Percentiles rank a stretch among this genome's conserved stretches.
Evolutionary conservation across 1,284 basidiomycete species (phyloP).

Genomic region (Naganishia liquefaciens): DNA sequence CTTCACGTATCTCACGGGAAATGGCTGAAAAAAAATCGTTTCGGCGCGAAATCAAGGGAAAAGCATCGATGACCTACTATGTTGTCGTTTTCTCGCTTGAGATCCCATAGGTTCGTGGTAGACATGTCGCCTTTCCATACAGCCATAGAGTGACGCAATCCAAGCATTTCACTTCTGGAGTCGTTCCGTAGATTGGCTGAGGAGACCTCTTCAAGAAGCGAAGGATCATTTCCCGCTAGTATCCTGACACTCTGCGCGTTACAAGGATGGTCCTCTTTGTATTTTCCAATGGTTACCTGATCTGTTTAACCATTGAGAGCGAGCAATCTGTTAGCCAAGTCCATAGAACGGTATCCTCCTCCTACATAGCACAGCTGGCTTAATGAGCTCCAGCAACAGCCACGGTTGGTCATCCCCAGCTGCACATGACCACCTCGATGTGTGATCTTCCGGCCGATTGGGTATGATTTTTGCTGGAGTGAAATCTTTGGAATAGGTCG

Average conservation of each 20-base stretch:
- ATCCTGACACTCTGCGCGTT: conserved; percentile 31
- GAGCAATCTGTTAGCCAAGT: background rate
- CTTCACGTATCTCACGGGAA: conserved; percentile 32
- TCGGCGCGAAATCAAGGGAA: background rate
- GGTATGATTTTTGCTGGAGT: conserved; percentile 23
- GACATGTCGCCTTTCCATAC: conserved; percentile 18
- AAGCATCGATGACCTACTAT: conserved; percentile 15
- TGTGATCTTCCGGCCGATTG: conserved; percentile 27
- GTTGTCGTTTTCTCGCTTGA: background rate
- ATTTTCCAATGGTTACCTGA: conserved; percentile 27
- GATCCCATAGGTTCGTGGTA: conserved; percentile 8
- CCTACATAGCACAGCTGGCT: conserved; percentile 26
- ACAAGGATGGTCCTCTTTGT: conserved; percentile 32
- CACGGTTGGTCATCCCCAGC: conserved; percentile 16
- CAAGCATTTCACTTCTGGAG: background rate
- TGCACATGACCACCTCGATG: conserved; percentile 26
- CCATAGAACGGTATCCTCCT: background rate
- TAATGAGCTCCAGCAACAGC: conserved; percentile 28
- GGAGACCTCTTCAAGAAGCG: conserved; percentile 19
- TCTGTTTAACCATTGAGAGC: background rate
- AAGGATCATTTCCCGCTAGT: conserved; percentile 25
- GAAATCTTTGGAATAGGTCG: conserved; percentile 28
- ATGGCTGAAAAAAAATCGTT: conserved; percentile 6
- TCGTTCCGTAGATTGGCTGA: conserved; percentile 22
- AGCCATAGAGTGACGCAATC: background rate